These are phyloP conservation scores for Boeremia exigua DNA, from an alignment of 2,329 filamentous ascomycete genomes.

Conservation along the genomic window DNA sequence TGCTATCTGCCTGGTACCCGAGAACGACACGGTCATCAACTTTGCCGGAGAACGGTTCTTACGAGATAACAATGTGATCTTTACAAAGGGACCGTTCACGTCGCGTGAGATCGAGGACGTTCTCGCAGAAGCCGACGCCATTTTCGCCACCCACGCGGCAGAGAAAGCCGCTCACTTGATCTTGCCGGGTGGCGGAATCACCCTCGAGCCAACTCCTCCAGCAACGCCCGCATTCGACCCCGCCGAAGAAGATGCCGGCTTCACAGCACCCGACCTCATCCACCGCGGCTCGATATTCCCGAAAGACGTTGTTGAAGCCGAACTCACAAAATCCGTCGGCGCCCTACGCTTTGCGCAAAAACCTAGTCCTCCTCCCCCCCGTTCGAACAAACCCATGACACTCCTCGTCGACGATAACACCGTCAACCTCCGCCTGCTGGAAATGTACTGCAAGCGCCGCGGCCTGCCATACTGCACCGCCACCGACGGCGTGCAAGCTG, in stretches of 20 bases:
- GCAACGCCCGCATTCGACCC: background rate
- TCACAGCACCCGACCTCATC: background rate
- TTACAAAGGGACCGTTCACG: constrained; percentile 36
- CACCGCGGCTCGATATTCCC: constrained; percentile 16
- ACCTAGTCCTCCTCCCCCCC: background rate
- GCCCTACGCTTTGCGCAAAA: constrained; percentile 10
- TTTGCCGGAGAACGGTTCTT: constrained; percentile 21
- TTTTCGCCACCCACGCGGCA: constrained; percentile 17
- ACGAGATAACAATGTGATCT: constrained; percentile 29
- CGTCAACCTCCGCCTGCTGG: constrained; percentile 54
- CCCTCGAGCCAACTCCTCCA: constrained; percentile 1
- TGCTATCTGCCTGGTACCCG: constrained; percentile 40
- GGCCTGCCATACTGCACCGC: constrained; percentile 47
- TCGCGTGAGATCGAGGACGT: constrained; percentile 25
- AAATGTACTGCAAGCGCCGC: constrained; percentile 56
- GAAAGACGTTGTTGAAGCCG: constrained; percentile 8
- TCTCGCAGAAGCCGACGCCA: constrained; percentile 20
- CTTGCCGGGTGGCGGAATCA: background rate
- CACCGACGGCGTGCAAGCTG: constrained; percentile 50
- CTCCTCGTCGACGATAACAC: constrained; percentile 56
- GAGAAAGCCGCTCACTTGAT: background rate
- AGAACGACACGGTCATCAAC: constrained; percentile 24
- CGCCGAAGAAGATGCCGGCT: background rate
- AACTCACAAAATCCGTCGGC: constrained; percentile 20
- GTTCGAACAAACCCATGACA: constrained; percentile 27